Percentiles rank a stretch among this genome's conserved stretches.
Conservation (phyloP, 106 monocot species). For the Platanthera guangdongensis region DNA sequence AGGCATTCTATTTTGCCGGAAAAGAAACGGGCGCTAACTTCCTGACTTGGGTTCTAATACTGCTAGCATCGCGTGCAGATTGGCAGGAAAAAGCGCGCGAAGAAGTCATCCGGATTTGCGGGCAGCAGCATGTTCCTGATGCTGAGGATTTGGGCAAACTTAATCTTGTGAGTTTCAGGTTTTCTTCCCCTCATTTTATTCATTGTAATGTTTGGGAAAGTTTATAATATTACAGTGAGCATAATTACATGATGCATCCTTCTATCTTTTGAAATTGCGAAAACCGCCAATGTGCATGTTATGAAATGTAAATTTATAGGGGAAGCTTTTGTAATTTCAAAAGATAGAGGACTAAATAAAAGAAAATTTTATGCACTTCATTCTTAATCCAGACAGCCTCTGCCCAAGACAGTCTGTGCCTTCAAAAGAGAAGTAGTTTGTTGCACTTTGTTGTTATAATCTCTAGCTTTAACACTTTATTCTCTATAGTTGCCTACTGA, state of each 20-base stretch:
- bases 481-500: too few species aligned
- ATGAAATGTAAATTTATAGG: too few species aligned
- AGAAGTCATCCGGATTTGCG: slow-evolving; percentile 1
- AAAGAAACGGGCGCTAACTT: slow-evolving; percentile 8
- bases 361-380: too few species aligned
- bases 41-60: slow-evolving; percentile 7
- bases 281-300: too few species aligned
- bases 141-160: slow-evolving; percentile 2
- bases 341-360: too few species aligned
- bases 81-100: slow-evolving; percentile 2
- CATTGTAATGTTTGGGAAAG: not conserved
- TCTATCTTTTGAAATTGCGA: too few species aligned
- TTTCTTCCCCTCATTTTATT: not conserved
- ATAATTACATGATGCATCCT: not conserved
- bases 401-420: too few species aligned
- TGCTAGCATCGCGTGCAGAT: not conserved
- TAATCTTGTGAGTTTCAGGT: slow-evolving; percentile 5
- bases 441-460: too few species aligned
- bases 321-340: too few species aligned
- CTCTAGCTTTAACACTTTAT: too few species aligned
- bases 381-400: too few species aligned
- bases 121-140: not conserved
- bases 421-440: too few species aligned
- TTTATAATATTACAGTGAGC: not conserved
- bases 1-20: slow-evolving; percentile 5